phyloP scores from a whole-genome alignment of 2,329 filamentous ascomycete species.

The Bisporella sp. region DNA sequence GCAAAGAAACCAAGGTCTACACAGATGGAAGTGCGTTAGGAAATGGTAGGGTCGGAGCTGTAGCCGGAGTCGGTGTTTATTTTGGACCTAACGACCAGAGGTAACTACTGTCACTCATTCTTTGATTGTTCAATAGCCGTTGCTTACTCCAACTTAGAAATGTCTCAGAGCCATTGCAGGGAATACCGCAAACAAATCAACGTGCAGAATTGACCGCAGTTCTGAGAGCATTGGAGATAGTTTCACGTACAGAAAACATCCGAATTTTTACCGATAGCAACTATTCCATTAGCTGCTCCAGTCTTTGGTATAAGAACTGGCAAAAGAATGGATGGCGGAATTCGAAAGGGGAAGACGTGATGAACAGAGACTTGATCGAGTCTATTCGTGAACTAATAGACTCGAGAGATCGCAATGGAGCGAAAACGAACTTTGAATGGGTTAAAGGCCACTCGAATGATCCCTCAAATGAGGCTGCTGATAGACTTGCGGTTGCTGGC shows the following conservation, averaged over 20 bases:
- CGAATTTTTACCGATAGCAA: constrained; percentile 83
- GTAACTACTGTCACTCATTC: constrained; percentile 27
- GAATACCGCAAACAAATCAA: constrained; percentile 74
- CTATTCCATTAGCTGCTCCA: constrained; percentile 87
- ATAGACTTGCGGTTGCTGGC: constrained; percentile 66
- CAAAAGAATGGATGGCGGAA: constrained; percentile 70
- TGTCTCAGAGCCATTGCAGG: constrained; percentile 28
- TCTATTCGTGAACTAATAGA: constrained; percentile 65
- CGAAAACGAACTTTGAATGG: constrained; percentile 71
- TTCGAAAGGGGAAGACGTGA: constrained; percentile 61
- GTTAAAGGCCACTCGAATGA: constrained; percentile 77
- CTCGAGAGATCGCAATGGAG: constrained; percentile 53
- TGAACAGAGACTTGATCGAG: constrained; percentile 81
- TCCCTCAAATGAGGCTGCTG: constrained; percentile 73
- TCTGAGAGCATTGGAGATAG: constrained; percentile 71
- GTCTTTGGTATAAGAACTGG: constrained; percentile 77
- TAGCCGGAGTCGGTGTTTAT: constrained; percentile 56
- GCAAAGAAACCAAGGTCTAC: constrained; percentile 38
- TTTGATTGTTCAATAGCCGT: background rate
- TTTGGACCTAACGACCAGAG: constrained; percentile 51
- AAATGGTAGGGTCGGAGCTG: constrained; percentile 49
- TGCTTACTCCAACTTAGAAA: constrained; percentile 38
- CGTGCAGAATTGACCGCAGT: constrained; percentile 92
- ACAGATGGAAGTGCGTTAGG: constrained; percentile 56
- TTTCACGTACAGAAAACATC: constrained; percentile 59